phyloP scores from a whole-genome alignment of 2,329 filamentous ascomycete species.

The Nannizziopsis barbatae region DNA sequence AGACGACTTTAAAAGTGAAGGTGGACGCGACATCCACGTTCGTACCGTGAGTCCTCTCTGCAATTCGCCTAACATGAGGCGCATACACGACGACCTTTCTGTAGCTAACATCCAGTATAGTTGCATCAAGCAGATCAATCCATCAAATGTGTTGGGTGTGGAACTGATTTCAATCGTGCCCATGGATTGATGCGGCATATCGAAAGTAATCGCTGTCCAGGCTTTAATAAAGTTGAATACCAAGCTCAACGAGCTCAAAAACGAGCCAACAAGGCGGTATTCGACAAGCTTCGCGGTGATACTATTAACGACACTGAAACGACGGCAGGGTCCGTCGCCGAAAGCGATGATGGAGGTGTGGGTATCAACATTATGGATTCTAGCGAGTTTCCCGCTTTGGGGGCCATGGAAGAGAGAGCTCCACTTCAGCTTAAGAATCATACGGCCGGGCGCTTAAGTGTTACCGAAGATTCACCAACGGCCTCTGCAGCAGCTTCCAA shows the following conservation, averaged over 20 bases:
- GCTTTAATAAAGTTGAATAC: constrained; percentile 36
- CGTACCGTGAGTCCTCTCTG: constrained; percentile 30
- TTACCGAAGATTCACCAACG: neutral
- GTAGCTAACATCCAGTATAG: constrained; percentile 22
- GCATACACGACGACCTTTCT: neutral
- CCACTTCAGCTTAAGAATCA: neutral
- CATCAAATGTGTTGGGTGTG: constrained; percentile 41
- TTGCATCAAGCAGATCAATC: constrained; percentile 41
- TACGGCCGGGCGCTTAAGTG: neutral
- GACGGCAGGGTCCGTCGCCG: constrained; percentile 12
- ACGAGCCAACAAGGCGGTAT: constrained; percentile 32
- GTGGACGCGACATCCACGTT: constrained; percentile 44
- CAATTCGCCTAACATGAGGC: no score
- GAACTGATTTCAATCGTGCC: constrained; percentile 38
- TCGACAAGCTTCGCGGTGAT: constrained; percentile 12
- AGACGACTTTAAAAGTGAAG: constrained; percentile 44
- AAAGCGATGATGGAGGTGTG: constrained; percentile 21
- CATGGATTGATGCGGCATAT: constrained; percentile 44
- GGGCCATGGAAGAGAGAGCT: neutral
- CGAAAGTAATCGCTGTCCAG: constrained; percentile 41
- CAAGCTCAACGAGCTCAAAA: constrained; percentile 42
- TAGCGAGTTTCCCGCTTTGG: constrained; percentile 9
- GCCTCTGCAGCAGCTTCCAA: neutral
- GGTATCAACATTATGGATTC: constrained; percentile 14
- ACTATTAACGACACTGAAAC: neutral